phyloP scores from a whole-genome alignment of 805 yeast genomes.

The Alloascoidea africana region DNA sequence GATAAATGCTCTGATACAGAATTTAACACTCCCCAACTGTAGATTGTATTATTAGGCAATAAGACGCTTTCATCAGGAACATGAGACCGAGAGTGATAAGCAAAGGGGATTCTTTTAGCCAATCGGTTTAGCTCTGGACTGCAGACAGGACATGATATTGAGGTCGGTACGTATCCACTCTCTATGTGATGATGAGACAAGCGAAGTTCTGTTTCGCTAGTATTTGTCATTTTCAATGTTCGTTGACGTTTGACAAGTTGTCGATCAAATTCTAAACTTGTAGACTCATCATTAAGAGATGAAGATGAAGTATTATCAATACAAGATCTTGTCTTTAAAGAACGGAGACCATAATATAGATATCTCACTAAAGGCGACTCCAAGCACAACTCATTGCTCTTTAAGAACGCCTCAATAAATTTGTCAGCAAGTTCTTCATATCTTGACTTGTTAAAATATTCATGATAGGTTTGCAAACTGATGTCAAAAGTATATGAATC shows the following conservation, averaged over 20 bases:
- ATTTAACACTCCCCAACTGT: constrained; percentile 33
- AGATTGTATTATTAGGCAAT: constrained; percentile 70
- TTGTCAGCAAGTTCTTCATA: constrained; percentile 49
- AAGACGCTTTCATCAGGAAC: constrained; percentile 68
- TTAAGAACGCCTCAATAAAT: constrained; percentile 47
- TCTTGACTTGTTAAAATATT: constrained; percentile 29
- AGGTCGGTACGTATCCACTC: constrained; percentile 10
- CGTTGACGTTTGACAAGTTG: too few species aligned
- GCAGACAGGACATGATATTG: constrained; percentile 60
- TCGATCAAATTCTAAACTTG: too few species aligned
- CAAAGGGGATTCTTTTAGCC: constrained; percentile 48
- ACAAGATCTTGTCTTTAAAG: constrained; percentile 68
- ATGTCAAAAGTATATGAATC: constrained; percentile 11
- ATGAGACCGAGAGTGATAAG: constrained; percentile 58
- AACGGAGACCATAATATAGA: constrained; percentile 60
- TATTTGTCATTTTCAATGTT: too few species aligned
- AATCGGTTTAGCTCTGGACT: constrained; percentile 48
- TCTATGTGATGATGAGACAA: constrained; percentile 16
- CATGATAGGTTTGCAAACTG: background rate
- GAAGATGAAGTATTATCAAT: constrained; percentile 5
- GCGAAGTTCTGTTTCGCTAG: too few species aligned
- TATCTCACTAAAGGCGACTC: constrained; percentile 48
- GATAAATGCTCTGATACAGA: background rate
- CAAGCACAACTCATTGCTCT: constrained; percentile 53
- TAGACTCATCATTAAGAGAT: constrained; percentile 2